Evolutionary conservation across 2,329 filamentous ascomycete species (phyloP).

Genomic region (Hymenoscyphus albidus): DNA sequence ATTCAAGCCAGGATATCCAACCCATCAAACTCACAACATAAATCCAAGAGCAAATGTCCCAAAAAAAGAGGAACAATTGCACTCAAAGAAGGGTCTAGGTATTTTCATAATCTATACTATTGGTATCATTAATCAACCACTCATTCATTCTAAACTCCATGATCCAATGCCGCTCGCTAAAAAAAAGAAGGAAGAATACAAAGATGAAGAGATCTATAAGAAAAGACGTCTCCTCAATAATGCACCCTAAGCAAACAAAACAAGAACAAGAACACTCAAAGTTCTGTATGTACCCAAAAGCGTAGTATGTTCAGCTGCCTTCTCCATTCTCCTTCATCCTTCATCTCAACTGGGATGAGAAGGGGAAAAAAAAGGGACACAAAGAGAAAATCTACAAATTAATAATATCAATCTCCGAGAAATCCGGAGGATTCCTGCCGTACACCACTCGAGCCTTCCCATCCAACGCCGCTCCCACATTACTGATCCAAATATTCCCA

Average conservation of each 20-base stretch:
- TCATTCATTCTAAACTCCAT: too few species aligned
- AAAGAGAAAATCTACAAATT: slow-evolving; percentile 45
- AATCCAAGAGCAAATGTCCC: too few species aligned
- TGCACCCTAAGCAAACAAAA: background rate
- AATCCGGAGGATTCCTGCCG: slow-evolving; percentile 80
- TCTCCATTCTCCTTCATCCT: background rate
- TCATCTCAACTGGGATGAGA: background rate
- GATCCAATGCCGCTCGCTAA: too few species aligned
- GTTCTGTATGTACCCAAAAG: slow-evolving; percentile 2
- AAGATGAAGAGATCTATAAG: too few species aligned
- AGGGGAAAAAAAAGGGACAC: background rate
- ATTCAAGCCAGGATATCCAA: too few species aligned
- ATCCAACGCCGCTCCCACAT: slow-evolving; percentile 85
- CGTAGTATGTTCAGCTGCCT: background rate
- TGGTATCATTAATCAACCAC: too few species aligned
- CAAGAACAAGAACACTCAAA: background rate
- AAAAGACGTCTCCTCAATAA: background rate
- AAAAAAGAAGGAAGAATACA: background rate
- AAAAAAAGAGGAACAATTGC: background rate
- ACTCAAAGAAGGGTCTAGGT: too few species aligned
- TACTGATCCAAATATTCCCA: slow-evolving; percentile 79
- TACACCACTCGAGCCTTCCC: slow-evolving; percentile 80
- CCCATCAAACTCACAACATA: too few species aligned
- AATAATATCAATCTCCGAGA: slow-evolving; percentile 83
- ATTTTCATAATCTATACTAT: too few species aligned